Evolutionary conservation across 2,329 filamentous ascomycete genomes (phyloP).

Genomic region (Hypoxylon sp.): DNA sequence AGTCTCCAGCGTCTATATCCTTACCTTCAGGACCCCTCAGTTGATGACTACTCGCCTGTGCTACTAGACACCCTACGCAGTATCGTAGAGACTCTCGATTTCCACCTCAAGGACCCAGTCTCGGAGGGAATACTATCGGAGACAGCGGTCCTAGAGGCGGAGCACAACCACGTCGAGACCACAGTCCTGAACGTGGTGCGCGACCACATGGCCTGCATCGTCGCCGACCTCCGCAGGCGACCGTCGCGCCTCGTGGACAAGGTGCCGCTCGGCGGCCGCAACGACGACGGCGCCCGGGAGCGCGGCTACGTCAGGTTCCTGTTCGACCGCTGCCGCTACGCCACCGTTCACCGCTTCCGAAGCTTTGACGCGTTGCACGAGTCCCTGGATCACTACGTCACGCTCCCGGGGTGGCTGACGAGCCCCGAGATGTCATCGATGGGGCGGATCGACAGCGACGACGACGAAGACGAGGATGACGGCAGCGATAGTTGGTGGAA

Average conservation of each 20-base stretch:
- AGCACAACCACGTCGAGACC: conserved; percentile 9
- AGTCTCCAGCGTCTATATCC: background rate
- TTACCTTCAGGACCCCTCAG: background rate
- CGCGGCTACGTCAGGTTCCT: conserved; percentile 8
- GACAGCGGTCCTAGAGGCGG: conserved; percentile 13
- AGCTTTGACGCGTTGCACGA: too few relatives aligned
- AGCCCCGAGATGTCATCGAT: background rate
- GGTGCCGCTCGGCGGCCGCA: conserved; percentile 5
- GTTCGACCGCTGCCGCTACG: conserved; percentile 8
- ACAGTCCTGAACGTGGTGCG: conserved; percentile 12
- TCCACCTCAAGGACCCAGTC: background rate
- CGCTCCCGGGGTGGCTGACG: too few relatives aligned
- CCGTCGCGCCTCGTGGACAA: conserved; percentile 16
- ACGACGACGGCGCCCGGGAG: conserved; percentile 10
- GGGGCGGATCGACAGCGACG: background rate
- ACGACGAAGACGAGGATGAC: background rate
- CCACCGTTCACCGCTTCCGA: conserved; percentile 1
- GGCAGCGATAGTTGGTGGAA: background rate
- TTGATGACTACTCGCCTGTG: conserved; percentile 6
- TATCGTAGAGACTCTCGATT: background rate
- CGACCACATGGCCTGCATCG: conserved; percentile 9
- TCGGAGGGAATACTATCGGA: conserved; percentile 7
- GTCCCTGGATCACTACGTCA: too few relatives aligned
- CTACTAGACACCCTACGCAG: conserved; percentile 12
- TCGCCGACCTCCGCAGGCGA: conserved; percentile 9